These are phyloP conservation scores for Lactarius hatsudake DNA, from an alignment of 768 basidiomycete species.

Conservation along the genomic window DNA sequence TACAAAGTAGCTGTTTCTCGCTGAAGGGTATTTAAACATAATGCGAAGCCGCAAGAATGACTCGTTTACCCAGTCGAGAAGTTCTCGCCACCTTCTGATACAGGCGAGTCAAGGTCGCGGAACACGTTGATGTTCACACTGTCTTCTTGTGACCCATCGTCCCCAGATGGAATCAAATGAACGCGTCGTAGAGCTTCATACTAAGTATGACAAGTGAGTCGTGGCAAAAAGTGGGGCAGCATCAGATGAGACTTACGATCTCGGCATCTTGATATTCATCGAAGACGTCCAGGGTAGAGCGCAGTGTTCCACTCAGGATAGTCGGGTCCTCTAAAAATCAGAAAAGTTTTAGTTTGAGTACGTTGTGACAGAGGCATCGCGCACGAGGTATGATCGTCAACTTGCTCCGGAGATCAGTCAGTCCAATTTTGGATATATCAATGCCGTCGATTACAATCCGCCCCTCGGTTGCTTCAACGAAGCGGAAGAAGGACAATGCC, in stretches of 20 bases:
- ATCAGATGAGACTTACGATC: slow-evolving; percentile 50
- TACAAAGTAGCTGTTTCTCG: slow-evolving; percentile 84
- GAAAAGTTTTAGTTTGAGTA: background rate
- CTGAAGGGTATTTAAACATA: slow-evolving; percentile 33
- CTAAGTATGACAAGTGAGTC: slow-evolving; percentile 37
- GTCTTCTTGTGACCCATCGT: slow-evolving; percentile 45
- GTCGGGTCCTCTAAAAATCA: slow-evolving; percentile 73
- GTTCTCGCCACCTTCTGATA: slow-evolving; percentile 86
- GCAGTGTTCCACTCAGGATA: slow-evolving; percentile 77
- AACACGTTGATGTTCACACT: slow-evolving; percentile 72
- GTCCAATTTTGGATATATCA: slow-evolving; percentile 74
- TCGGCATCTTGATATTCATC: slow-evolving; percentile 81
- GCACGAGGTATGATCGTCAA: slow-evolving; percentile 75
- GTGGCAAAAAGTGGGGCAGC: background rate
- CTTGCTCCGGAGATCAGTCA: slow-evolving; percentile 75
- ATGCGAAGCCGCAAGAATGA: background rate
- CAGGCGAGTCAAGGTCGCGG: slow-evolving; percentile 67
- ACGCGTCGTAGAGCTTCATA: slow-evolving; percentile 83
- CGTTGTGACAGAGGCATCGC: slow-evolving; percentile 29
- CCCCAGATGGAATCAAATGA: slow-evolving; percentile 65
- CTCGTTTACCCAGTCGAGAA: slow-evolving; percentile 72
- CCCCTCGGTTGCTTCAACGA: slow-evolving; percentile 83
- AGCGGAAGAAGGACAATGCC: slow-evolving; percentile 83
- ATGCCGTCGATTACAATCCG: slow-evolving; percentile 72
- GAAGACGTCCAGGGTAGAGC: slow-evolving; percentile 83